Base-by-base conservation (phyloP, 257 asterid species). In the Lantana camara region DNA sequence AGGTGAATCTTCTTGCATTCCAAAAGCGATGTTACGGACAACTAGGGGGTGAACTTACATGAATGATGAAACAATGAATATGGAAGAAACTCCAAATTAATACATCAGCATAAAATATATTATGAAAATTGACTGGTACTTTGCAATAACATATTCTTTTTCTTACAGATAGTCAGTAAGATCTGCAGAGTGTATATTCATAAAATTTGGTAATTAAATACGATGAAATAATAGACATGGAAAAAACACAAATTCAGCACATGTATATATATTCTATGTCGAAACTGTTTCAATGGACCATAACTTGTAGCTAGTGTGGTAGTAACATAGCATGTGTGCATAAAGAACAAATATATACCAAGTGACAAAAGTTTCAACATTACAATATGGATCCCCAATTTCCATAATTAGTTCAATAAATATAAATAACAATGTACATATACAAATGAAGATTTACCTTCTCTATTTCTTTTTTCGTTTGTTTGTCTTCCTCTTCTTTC, bases 401-500 rank as follows among this genome's bases (percentile, higher is more conserved):
- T 52, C 4, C 2, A 52, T 19, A 24, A 14, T 27, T 24, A 7
- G 1, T 23, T 14, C 19, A 24, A 13, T 52, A 52, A 52, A 51
- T 2, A 52, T 52, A 12, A 51, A 50, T 1, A 51, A 51, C 3
- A 11, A 11, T 2, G 23, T 13, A 22, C 13, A 12, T 11, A 51
- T 21, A 23, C 5, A 9, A 45, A 57, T 35, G 14, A 44, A 64
- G 44, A 60, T 41, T 46, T 45, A 82, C 90, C 93, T 85, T 80
- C 55, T 85, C 87, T 64, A 69, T 69, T 59, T 82, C 87, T 70
- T 75, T 74, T 74, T 78, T 87, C 75, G 8, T 80, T 73, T 46
- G 79, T 56, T 73, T 76, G 53, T 82, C 90, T 70, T 82, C 90
- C 75, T 76, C 93, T 72, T 82, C 89, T 70, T 82, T 82, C 84